Conservation (phyloP, 352 stramenopile genomes). For the Globisporangium yorkense region DNA sequence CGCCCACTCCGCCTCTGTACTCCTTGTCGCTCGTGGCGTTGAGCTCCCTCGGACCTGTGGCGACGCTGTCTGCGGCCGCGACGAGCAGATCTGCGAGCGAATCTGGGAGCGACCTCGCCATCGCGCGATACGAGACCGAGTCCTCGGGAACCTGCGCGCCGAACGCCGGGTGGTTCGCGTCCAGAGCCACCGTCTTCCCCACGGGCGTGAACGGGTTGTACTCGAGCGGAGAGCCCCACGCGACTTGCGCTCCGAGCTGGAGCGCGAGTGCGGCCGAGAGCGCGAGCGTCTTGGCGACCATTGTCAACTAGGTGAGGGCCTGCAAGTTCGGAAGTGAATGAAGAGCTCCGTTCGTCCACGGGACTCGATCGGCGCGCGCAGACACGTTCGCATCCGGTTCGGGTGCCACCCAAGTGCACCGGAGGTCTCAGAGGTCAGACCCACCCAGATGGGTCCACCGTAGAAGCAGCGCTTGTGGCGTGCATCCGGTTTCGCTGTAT, state of each 20-base stretch:
- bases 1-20: neutral
- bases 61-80: neutral
- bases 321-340: neutral
- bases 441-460: constrained; percentile 4
- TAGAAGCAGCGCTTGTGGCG: neutral
- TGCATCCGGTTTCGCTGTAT: neutral
- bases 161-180: constrained; percentile 8
- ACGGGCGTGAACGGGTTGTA: constrained; percentile 11
- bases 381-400: neutral
- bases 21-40: neutral
- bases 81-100: constrained; percentile 9
- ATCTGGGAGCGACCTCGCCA: constrained; percentile 8
- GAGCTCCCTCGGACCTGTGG: neutral
- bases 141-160: neutral
- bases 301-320: neutral
- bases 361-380: neutral
- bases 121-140: constrained; percentile 7
- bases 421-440: neutral
- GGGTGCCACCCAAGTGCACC: neutral
- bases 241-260: neutral
- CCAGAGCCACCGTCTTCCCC: constrained; percentile 6
- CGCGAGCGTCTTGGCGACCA: neutral
- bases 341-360: neutral
- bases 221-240: constrained; percentile 2
- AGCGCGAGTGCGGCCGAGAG: constrained; percentile 2